Conservation (phyloP, 2,329 filamentous ascomycete species). For the Paraphaeosphaeria sporulosa region DNA sequence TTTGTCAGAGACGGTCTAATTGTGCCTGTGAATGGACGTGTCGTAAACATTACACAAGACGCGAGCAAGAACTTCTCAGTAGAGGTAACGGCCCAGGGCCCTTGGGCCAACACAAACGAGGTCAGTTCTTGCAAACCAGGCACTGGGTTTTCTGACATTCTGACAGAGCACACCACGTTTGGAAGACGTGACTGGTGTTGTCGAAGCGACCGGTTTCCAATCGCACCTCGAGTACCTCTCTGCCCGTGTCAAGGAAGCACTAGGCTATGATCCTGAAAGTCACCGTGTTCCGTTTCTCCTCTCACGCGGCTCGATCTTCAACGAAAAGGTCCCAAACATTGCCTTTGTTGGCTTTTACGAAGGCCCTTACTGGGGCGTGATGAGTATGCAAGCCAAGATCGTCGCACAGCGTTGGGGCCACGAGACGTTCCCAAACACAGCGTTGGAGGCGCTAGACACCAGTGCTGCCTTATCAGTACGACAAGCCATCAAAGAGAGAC, state of each 20-base stretch:
- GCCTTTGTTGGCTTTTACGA: conserved; percentile 87
- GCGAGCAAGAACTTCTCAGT: conserved; percentile 22
- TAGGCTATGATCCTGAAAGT: conserved; percentile 67
- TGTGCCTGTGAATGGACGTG: conserved; percentile 50
- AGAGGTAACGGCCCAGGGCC: conserved; percentile 10
- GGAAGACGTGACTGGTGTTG: conserved; percentile 59
- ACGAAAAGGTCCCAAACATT: conserved; percentile 67
- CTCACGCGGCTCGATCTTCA: conserved; percentile 71
- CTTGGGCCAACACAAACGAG: conserved; percentile 11
- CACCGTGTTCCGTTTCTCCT: conserved; percentile 63
- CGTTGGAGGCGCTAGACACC: conserved; percentile 56
- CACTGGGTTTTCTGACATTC: conserved; percentile 13
- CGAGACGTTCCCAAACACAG: conserved; percentile 35
- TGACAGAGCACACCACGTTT: conserved; percentile 19
- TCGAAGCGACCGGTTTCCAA: conserved; percentile 79
- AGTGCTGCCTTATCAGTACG: conserved; percentile 52
- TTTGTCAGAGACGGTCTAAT: conserved; percentile 71
- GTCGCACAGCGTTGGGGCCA: conserved; percentile 67
- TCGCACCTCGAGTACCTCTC: conserved; percentile 72
- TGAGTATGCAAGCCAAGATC: conserved; percentile 84
- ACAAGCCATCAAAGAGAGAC: conserved; percentile 38
- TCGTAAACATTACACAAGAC: conserved; percentile 29
- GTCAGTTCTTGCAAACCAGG: conserved; percentile 11
- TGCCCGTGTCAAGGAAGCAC: conserved; percentile 58
- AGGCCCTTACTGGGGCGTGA: conserved; percentile 84